These are phyloP conservation scores for Salix suchowensis DNA, from an alignment of 345 rosid genomes.

Conservation along the genomic window DNA sequence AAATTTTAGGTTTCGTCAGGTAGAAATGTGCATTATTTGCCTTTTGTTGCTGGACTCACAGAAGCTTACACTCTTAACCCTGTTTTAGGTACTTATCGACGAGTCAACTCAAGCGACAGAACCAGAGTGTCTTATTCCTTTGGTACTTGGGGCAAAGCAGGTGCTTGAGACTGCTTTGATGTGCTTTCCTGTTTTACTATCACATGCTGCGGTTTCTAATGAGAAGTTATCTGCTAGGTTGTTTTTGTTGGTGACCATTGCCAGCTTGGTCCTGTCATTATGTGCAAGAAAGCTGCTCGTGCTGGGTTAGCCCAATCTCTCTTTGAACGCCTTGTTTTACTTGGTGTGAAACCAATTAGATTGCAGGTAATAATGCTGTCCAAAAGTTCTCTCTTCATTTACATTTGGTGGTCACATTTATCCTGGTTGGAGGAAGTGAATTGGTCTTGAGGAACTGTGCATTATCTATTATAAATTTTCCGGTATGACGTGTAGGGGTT, in stretches of 20 bases:
- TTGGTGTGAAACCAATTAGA: slow-evolving; percentile 97
- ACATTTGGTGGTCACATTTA: not conserved
- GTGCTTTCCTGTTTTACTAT: not conserved
- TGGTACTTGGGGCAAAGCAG: slow-evolving; percentile 99
- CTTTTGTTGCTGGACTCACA: not conserved
- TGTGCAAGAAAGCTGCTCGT: slow-evolving; percentile 99
- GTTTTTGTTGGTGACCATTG: slow-evolving; percentile 99
- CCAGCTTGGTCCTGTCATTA: slow-evolving; percentile 99
- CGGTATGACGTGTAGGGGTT: too few species aligned
- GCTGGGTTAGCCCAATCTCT: slow-evolving; percentile 98
- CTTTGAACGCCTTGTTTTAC: slow-evolving; percentile 93
- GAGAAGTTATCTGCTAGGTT: slow-evolving; percentile 43
- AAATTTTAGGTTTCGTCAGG: slow-evolving; percentile 99
- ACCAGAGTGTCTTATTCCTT: slow-evolving; percentile 97
- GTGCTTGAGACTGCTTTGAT: slow-evolving; percentile 29
- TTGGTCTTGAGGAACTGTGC: not conserved
- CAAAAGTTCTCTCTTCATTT: not conserved
- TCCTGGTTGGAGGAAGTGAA: not conserved
- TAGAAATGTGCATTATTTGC: slow-evolving; percentile 18
- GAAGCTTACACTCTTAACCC: slow-evolving; percentile 12
- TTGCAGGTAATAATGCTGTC: slow-evolving; percentile 60
- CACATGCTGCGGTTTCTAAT: slow-evolving; percentile 6
- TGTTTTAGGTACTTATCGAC: slow-evolving; percentile 86
- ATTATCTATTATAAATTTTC: not conserved
- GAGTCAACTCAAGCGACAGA: slow-evolving; percentile 99